Conservation (phyloP, 2,329 filamentous ascomycete genomes). For the Aspergillus proliferans region DNA sequence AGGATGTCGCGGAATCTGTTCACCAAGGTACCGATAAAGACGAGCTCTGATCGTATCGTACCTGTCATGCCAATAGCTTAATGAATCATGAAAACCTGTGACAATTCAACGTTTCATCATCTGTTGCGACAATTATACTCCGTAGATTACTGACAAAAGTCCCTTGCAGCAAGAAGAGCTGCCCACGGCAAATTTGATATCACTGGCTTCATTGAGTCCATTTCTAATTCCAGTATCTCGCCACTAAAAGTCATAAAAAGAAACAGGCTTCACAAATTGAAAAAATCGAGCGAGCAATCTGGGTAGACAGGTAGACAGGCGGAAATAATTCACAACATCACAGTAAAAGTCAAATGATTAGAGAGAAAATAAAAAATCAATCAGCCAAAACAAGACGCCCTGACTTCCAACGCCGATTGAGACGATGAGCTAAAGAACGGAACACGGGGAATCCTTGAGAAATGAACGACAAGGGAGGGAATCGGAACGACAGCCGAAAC, state of each 20-base stretch:
- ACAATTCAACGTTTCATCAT: too few species aligned
- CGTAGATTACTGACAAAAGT: too few species aligned
- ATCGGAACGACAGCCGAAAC: slow-evolving; percentile 8
- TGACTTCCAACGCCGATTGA: slow-evolving; percentile 34
- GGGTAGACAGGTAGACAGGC: slow-evolving; percentile 1
- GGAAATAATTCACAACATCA: background rate
- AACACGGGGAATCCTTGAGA: slow-evolving; percentile 12
- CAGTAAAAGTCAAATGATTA: background rate
- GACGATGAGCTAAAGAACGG: slow-evolving; percentile 27
- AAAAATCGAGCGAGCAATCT: background rate
- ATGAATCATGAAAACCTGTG: slow-evolving; percentile 4
- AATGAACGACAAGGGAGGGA: slow-evolving; percentile 10
- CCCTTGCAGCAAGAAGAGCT: too few species aligned
- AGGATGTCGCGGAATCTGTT: slow-evolving; percentile 16
- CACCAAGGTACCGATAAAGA: slow-evolving; percentile 16
- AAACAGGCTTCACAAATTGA: slow-evolving; percentile 11
- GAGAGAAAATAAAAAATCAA: slow-evolving; percentile 12
- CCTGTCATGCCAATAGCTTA: slow-evolving; percentile 6
- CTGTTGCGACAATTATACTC: too few species aligned
- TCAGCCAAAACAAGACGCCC: slow-evolving; percentile 33
- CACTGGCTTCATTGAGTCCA: slow-evolving; percentile 4
- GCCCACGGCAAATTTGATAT: background rate
- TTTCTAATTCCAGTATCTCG: slow-evolving; percentile 1
- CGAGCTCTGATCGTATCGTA: slow-evolving; percentile 15
- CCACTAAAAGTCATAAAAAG: slow-evolving; percentile 18